Conservation (phyloP, 2,329 filamentous ascomycete species). For the Alternaria metachromatica region DNA sequence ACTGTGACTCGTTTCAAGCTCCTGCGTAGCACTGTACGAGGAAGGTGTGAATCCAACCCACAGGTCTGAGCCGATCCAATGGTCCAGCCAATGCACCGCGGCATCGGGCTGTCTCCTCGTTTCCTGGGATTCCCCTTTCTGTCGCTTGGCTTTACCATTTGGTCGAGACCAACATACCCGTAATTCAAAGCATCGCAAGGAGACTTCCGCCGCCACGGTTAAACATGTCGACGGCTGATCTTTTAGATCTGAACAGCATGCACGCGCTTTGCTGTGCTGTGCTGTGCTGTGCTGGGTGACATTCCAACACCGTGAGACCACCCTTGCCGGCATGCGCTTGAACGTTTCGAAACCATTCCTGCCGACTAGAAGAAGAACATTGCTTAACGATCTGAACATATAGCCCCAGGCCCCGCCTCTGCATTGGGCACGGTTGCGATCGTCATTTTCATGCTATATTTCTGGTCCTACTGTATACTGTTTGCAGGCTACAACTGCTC, state of each 20-base stretch:
- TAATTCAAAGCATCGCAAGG: neutral
- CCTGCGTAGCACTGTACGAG: neutral
- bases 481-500: neutral
- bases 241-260: neutral
- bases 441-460: conserved; percentile 8
- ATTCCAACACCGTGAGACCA: neutral
- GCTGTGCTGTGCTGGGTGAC: neutral
- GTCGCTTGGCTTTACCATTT: conserved; percentile 6
- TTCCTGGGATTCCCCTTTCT: conserved; percentile 4
- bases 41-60: neutral
- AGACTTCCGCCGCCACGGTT: neutral
- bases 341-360: conserved; percentile 15
- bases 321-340: neutral
- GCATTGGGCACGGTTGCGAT: neutral
- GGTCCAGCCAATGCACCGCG: conserved; percentile 8
- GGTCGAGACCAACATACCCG: neutral
- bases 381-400: neutral
- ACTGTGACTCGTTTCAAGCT: neutral
- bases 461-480: neutral
- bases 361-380: conserved; percentile 4
- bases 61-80: conserved; percentile 5
- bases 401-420: neutral
- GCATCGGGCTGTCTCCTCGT: neutral
- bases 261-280: neutral
- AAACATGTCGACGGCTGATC: neutral